These are phyloP conservation scores for Ophiostoma fasciatum DNA, from an alignment of 2,329 filamentous ascomycete species.

Conservation along the genomic window DNA sequence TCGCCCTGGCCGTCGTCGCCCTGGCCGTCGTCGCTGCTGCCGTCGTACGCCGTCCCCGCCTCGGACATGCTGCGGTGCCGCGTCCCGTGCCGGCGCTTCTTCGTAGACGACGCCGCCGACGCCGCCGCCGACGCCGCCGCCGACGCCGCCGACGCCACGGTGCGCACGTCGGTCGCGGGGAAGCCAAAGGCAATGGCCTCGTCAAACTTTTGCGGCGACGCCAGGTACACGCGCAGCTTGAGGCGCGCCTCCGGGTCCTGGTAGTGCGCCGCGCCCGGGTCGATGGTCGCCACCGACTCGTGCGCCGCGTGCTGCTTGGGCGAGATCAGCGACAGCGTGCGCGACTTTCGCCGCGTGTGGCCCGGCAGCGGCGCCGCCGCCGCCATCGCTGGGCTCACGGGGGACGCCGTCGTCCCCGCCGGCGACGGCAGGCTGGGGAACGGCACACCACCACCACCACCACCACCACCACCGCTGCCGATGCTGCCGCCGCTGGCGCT, in stretches of 20 bases:
- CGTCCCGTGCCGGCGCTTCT: conserved; percentile 8
- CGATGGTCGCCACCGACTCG: conserved; percentile 39
- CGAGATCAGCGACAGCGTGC: conserved; percentile 38
- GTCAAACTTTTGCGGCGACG: conserved; percentile 87
- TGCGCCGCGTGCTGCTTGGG: conserved; percentile 31
- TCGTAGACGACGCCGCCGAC: conserved; percentile 13
- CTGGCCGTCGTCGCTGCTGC: conserved; percentile 3
- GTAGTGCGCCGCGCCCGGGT: conserved; percentile 66
- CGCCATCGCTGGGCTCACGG: too few species aligned
- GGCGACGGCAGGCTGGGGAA: conserved; percentile 8
- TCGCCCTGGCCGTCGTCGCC: conserved; percentile 23
- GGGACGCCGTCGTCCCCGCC: too few species aligned
- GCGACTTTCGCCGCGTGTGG: conserved; percentile 36
- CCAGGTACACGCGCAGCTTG: conserved; percentile 73
- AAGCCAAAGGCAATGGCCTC: conserved; percentile 92
- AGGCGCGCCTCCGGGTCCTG: conserved; percentile 78
- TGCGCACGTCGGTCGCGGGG: conserved; percentile 42
- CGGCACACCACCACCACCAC: too few species aligned
- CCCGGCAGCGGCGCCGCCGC: conserved; percentile 3
- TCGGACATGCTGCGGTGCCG: not conserved
- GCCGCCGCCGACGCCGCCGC: conserved; percentile 14
- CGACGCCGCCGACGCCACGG: too few species aligned
- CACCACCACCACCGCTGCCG: too few species aligned
- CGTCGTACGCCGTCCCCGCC: too few species aligned
- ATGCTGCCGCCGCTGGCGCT: conserved; percentile 16